A percentile compares a stretch with the other conserved stretches of the same genome.
These are phyloP conservation scores for Chloromonas sp. DNA, from an alignment of 163 green algal genomes.

Conservation along the genomic window DNA sequence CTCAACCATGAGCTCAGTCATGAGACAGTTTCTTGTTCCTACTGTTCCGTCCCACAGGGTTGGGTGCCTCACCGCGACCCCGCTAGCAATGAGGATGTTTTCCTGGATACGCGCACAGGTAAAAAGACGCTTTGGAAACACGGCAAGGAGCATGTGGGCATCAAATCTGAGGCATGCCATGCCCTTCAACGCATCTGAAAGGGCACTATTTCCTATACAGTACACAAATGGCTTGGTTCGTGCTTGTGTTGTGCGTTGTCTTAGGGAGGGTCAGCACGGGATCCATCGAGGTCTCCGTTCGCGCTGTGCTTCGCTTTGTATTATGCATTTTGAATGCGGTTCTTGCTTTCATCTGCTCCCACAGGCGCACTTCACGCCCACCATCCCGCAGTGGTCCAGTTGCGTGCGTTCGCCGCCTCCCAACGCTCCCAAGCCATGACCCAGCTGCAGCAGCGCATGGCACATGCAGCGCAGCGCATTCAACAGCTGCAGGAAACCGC, in stretches of 20 bases:
- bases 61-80: slow-evolving; percentile 24
- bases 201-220: too few species aligned
- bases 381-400: background rate
- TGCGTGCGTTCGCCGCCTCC: background rate
- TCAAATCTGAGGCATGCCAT: too few species aligned
- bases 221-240: too few species aligned
- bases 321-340: too few species aligned
- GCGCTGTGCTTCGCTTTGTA: too few species aligned
- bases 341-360: background rate
- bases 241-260: background rate
- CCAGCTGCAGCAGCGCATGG: background rate
- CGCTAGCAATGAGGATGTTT: slow-evolving; percentile 4
- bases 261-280: background rate
- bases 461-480: background rate
- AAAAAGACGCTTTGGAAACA: background rate
- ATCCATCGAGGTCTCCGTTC: too few species aligned
- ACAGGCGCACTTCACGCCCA: background rate
- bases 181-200: too few species aligned
- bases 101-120: slow-evolving; percentile 26
- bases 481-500: background rate
- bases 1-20: background rate
- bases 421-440: background rate
- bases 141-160: too few species aligned
- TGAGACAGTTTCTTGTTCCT: background rate
- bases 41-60: slow-evolving; percentile 6